Evolutionary conservation across 306 rosid species (phyloP).

Genomic region (Sechiopsis laciniata): DNA sequence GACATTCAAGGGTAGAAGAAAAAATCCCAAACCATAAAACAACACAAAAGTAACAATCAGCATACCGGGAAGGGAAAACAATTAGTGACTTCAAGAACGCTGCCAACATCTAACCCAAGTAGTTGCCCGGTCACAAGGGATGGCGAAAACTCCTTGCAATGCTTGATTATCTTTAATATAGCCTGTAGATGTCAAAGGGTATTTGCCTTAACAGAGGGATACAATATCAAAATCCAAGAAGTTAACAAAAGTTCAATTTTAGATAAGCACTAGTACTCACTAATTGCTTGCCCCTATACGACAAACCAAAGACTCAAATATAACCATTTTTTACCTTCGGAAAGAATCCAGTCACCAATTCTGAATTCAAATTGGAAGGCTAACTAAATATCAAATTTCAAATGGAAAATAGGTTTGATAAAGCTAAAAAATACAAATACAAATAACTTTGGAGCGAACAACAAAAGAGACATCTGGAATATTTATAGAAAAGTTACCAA

Average conservation of each 20-base stretch:
- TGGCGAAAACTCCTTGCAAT: conserved; percentile 94
- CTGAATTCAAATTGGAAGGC: neutral
- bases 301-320: too few relatives aligned
- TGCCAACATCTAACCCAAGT: conserved; percentile 95
- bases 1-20: neutral
- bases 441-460: too few relatives aligned
- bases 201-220: too few relatives aligned
- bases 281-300: neutral
- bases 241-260: too few relatives aligned
- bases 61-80: conserved; percentile 95
- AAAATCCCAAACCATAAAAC: neutral
- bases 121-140: conserved; percentile 92
- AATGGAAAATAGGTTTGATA: neutral
- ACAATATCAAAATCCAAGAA: too few relatives aligned
- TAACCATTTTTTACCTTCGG: too few relatives aligned
- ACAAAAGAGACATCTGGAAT: too few relatives aligned
- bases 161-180: conserved; percentile 90
- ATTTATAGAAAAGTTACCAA: neutral
- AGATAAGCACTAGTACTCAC: neutral
- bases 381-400: neutral
- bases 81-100: conserved; percentile 95
- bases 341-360: neutral
- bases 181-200: conserved; percentile 37
- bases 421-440: too few relatives aligned
- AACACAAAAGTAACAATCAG: neutral